Evolutionary conservation across 352 stramenopile species (phyloP).

Genomic region (Globisporangium barbulae): DNA sequence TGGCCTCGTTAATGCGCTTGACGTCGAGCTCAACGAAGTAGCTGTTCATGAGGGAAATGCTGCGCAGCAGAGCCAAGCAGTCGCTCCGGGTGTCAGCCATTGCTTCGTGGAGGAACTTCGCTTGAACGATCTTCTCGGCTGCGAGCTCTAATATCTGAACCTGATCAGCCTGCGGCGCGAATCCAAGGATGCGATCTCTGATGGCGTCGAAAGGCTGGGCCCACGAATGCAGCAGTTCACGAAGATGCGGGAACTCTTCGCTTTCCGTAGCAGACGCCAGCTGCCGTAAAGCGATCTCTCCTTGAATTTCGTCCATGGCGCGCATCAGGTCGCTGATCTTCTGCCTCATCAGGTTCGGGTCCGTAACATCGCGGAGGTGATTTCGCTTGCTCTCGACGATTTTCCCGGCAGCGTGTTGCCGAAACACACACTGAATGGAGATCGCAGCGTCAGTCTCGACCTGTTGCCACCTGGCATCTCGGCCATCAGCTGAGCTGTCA

Average conservation of each 20-base stretch:
- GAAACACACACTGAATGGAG: slow-evolving; percentile 55
- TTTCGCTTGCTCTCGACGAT: slow-evolving; percentile 26
- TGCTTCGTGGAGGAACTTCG: slow-evolving; percentile 38
- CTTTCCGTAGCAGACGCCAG: slow-evolving; percentile 24
- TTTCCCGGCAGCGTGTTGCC: slow-evolving; percentile 34
- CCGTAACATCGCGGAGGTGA: slow-evolving; percentile 28
- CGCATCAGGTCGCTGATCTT: slow-evolving; percentile 39
- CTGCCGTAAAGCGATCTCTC: slow-evolving; percentile 30
- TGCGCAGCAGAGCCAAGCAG: slow-evolving; percentile 38
- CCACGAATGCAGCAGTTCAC: slow-evolving; percentile 29
- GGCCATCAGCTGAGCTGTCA: not conserved
- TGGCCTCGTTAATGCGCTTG: slow-evolving; percentile 38
- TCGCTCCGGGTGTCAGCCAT: slow-evolving; percentile 36
- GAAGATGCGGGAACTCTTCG: slow-evolving; percentile 35
- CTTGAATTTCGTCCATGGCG: slow-evolving; percentile 41
- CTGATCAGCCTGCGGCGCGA: slow-evolving; percentile 29
- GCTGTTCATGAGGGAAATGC: slow-evolving; percentile 52
- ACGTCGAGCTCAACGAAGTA: slow-evolving; percentile 63
- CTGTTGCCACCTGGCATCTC: not conserved
- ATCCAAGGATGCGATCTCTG: slow-evolving; percentile 29
- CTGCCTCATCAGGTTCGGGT: slow-evolving; percentile 26
- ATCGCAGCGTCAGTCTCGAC: slow-evolving; percentile 10
- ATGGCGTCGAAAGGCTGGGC: slow-evolving; percentile 24
- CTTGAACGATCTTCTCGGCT: slow-evolving; percentile 24
- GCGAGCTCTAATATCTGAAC: slow-evolving; percentile 29